phyloP scores from a whole-genome alignment of 2,329 filamentous ascomycete genomes.

The Hypoxylon sp. region DNA sequence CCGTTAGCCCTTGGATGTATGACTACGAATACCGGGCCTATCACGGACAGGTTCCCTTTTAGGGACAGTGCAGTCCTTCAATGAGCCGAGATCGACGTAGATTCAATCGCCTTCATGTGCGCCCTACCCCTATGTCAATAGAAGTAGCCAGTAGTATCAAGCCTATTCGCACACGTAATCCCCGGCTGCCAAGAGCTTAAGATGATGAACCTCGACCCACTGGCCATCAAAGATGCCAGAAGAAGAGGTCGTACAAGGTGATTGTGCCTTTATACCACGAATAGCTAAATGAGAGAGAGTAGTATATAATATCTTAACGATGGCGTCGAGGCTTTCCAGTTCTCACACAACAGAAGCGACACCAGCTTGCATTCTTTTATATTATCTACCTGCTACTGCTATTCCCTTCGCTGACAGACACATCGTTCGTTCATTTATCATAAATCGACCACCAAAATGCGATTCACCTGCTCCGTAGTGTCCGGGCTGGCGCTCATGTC shows the following conservation, averaged over 20 bases:
- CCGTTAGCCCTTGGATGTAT: too few relatives aligned
- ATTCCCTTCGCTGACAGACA: constrained; percentile 8
- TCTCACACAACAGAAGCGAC: constrained; percentile 5
- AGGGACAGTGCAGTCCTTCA: constrained; percentile 8
- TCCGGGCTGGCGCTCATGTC: constrained; percentile 43
- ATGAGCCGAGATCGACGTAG: background rate
- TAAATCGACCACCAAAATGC: constrained; percentile 43
- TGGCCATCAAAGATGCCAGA: constrained; percentile 3
- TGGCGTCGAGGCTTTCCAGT: constrained; percentile 11
- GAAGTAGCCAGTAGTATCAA: constrained; percentile 16
- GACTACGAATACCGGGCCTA: constrained; percentile 22
- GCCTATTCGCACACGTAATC: constrained; percentile 32
- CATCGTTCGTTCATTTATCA: constrained; percentile 12
- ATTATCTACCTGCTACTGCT: constrained; percentile 1
- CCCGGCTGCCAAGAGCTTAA: constrained; percentile 34
- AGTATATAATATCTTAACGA: constrained; percentile 23
- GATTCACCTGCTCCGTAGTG: constrained; percentile 43
- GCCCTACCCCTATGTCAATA: background rate
- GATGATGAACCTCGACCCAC: constrained; percentile 38
- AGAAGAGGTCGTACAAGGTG: background rate
- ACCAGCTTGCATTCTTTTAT: constrained; percentile 26
- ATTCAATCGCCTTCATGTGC: constrained; percentile 2
- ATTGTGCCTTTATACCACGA: background rate
- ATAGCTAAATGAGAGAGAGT: constrained; percentile 1
- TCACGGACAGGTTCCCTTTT: constrained; percentile 19